Evolutionary conservation across 2,329 filamentous ascomycete species (phyloP).

Genomic region (Hysterium pulicare): DNA sequence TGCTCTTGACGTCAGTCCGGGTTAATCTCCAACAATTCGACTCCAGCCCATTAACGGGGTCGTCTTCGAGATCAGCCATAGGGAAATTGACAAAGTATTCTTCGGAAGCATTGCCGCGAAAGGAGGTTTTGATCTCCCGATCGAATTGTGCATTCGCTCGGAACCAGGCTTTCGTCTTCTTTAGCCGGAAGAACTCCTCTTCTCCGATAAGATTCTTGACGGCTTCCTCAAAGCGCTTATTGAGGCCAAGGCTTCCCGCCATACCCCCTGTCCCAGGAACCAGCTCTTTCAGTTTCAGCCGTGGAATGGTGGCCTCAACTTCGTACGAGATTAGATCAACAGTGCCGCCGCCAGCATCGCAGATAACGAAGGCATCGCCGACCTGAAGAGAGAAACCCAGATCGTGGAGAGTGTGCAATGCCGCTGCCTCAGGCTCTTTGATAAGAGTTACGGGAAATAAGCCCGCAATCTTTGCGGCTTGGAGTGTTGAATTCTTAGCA

Average conservation of each 20-base stretch:
- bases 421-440: slow-evolving; percentile 20
- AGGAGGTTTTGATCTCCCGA: slow-evolving; percentile 2
- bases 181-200: slow-evolving; percentile 1
- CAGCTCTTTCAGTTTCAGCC: neutral
- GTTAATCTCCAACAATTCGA: slow-evolving; percentile 3
- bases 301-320: neutral
- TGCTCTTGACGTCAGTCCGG: slow-evolving; percentile 3
- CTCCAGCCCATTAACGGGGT: slow-evolving; percentile 3
- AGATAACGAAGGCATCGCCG: slow-evolving; percentile 23
- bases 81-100: slow-evolving; percentile 6
- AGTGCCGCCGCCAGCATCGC: slow-evolving; percentile 31
- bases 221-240: slow-evolving; percentile 5
- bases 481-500: slow-evolving; percentile 12
- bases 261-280: slow-evolving; percentile 1
- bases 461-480: neutral
- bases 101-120: slow-evolving; percentile 1
- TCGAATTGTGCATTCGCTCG: slow-evolving; percentile 3
- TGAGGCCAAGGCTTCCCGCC: neutral
- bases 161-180: slow-evolving; percentile 1
- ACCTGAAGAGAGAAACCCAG: slow-evolving; percentile 6
- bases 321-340: slow-evolving; percentile 28
- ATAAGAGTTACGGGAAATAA: neutral
- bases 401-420: slow-evolving; percentile 20
- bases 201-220: slow-evolving; percentile 5
- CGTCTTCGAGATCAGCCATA: slow-evolving; percentile 5